Base-by-base conservation (phyloP, 2,329 filamentous ascomycete species). In the Trichophyton benhamiae region DNA sequence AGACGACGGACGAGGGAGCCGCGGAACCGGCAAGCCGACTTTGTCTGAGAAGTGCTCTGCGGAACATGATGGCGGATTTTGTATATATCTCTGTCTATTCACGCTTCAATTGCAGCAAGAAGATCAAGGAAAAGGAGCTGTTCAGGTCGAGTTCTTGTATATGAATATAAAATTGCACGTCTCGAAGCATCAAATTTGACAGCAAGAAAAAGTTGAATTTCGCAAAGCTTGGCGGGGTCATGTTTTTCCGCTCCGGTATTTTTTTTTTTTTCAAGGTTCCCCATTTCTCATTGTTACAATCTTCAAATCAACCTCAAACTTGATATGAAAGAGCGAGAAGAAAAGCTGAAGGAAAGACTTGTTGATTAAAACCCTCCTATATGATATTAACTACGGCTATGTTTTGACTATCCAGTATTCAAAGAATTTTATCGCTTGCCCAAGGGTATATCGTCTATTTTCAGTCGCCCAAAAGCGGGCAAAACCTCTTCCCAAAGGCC, bases 1-100 rank as follows among this genome's bases (percentile, higher is more conserved):
- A 71, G 38, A 25, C 6, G 62, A 71, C 65, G 48, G 71, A 69
- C 61, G 67, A 62, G 59, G 72, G 68, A 46, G 74, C 65, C 48
- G 68, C 66, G 62, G 74, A 74, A 66, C 70, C 70, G 60, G 69
- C 69, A 61, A 70, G 72, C 68, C 72, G 73, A 59, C 70, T 70
- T 67, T 77, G 75, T 72, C 74, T 73, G 63, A 77, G 64, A 60
- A 78, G 63, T 60, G 72, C 70, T 67, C 73, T 72, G 66, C 75
- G 72, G 67, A 78, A 72, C 76, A 78, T 78, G 44, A 13, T 62
- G 30, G 11, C 38, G 17, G 27, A 17, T 53, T 11, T 30, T 33
- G 27, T 25, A 53, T 30, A 38, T 38, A 38, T 38, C 33, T 30
- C 2, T 15, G n/a, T 30, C 46, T 27, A 53, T 33, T 30, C 22